A percentile compares a stretch with the other conserved stretches of the same genome.
phyloP scores from a whole-genome alignment of 192 early-diverging fungal genomes.

The Entophlyctis luteolus region DNA sequence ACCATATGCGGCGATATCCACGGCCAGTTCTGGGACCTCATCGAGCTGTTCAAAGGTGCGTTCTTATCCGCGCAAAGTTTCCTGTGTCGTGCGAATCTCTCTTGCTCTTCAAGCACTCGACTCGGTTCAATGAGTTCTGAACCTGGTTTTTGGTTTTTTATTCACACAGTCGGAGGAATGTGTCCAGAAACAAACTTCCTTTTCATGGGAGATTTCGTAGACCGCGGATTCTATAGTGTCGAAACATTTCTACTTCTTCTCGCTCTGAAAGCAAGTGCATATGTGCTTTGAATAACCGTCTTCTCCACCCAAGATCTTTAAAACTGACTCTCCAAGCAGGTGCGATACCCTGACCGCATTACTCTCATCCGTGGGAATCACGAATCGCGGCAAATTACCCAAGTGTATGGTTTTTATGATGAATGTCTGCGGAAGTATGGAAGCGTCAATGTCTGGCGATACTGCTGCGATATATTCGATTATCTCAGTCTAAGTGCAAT shows the following conservation, averaged over 20 bases:
- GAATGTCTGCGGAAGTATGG: constrained; percentile 99
- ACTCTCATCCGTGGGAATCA: constrained; percentile 98
- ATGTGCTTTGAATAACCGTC: neutral
- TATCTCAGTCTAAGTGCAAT: constrained; percentile 93
- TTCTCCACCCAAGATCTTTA: neutral
- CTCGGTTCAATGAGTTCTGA: no score
- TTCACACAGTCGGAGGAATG: constrained; percentile 93
- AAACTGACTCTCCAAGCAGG: constrained; percentile 12
- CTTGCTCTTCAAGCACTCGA: no score
- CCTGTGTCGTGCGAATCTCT: no score
- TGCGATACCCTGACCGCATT: constrained; percentile 60
- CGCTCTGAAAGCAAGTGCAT: constrained; percentile 75
- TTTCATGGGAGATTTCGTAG: constrained; percentile 99
- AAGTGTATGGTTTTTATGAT: constrained; percentile 99
- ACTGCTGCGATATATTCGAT: constrained; percentile 97
- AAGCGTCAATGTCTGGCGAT: constrained; percentile 96
- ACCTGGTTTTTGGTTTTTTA: no score
- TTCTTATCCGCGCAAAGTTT: no score
- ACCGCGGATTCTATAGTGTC: constrained; percentile 97
- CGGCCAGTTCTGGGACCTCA: constrained; percentile 97
- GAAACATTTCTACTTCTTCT: constrained; percentile 96
- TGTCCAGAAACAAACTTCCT: constrained; percentile 97
- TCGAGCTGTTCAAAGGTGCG: constrained; percentile 76
- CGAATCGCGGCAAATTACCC: constrained; percentile 97
- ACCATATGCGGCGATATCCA: constrained; percentile 99